phyloP scores from a whole-genome alignment of 208 protist genomes.

The Acanthamoeba sp. region DNA sequence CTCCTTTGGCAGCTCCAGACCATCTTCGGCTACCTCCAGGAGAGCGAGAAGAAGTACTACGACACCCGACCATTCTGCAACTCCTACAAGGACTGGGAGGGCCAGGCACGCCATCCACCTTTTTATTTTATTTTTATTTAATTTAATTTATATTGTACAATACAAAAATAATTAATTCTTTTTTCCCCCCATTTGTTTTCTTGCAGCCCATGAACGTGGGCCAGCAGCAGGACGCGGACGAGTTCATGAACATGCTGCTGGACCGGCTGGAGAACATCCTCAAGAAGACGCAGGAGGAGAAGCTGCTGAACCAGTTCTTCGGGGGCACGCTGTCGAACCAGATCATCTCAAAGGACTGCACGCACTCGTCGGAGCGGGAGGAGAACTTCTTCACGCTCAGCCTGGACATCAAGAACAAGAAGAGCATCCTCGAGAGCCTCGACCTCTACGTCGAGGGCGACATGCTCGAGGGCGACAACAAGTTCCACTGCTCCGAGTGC shows the following conservation, averaged over 20 bases:
- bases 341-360: conserved; percentile 85
- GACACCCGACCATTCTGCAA: conserved; percentile 84
- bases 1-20: conserved; percentile 84
- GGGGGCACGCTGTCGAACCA: conserved; percentile 85
- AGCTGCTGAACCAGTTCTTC: conserved; percentile 83
- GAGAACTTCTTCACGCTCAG: conserved; percentile 81
- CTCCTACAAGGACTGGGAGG: conserved; percentile 74
- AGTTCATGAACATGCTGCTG: conserved; percentile 87
- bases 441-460: conserved; percentile 86
- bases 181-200: no score
- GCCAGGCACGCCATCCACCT: background rate
- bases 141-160: conserved; percentile 71
- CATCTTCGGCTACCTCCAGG: conserved; percentile 84
- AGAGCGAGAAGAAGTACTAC: conserved; percentile 81
- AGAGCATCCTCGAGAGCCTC: conserved; percentile 82
- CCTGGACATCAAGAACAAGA: conserved; percentile 87
- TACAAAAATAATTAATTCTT: background rate
- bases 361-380: conserved; percentile 84
- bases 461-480: conserved; percentile 86
- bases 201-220: conserved; percentile 69
- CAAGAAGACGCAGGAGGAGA: conserved; percentile 75
- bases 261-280: conserved; percentile 76
- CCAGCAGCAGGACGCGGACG: conserved; percentile 87
- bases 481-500: conserved; percentile 86
- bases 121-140: conserved; percentile 26